Evolutionary conservation across 1,284 basidiomycete species (phyloP).

Genomic region (Ustilago cynodontis): DNA sequence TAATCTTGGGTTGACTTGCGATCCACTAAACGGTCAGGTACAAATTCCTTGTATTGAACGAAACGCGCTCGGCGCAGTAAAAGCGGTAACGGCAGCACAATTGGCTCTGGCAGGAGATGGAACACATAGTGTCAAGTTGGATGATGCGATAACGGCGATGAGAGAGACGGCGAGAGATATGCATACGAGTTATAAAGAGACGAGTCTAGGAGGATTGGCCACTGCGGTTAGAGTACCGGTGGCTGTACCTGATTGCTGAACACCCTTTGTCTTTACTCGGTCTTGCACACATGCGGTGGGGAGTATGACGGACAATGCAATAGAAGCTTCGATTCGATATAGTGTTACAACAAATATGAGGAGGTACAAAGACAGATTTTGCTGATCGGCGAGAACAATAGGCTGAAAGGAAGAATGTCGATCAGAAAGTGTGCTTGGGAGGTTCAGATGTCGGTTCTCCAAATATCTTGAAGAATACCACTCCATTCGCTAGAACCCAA

Average conservation of each 20-base stretch:
- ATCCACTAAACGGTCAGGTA: slow-evolving; percentile 76
- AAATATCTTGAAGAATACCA: slow-evolving; percentile 40
- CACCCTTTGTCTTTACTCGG: too few species aligned
- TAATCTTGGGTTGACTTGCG: slow-evolving; percentile 64
- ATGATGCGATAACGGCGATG: slow-evolving; percentile 97
- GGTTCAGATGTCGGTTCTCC: slow-evolving; percentile 34
- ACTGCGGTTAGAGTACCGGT: slow-evolving; percentile 64
- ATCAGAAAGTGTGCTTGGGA: too few species aligned
- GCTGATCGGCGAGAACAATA: too few species aligned
- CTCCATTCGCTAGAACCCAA: slow-evolving; percentile 37
- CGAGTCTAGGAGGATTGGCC: slow-evolving; percentile 58
- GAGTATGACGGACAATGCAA: not conserved
- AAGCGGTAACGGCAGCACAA: slow-evolving; percentile 79
- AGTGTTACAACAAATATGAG: too few species aligned
- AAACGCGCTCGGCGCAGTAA: slow-evolving; percentile 80
- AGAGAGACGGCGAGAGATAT: slow-evolving; percentile 81
- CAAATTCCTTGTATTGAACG: slow-evolving; percentile 89
- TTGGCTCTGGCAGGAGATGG: slow-evolving; percentile 87
- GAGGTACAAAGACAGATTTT: too few species aligned
- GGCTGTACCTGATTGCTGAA: slow-evolving; percentile 63
- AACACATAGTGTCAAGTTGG: slow-evolving; percentile 85
- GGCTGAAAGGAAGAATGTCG: too few species aligned
- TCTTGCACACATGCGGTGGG: too few species aligned
- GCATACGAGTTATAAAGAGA: slow-evolving; percentile 71
- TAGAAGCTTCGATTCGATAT: not conserved